Evolutionary conservation across 495 filamentous ascomycete species (phyloP).

Genomic region (Hyaloscypha variabilis): DNA sequence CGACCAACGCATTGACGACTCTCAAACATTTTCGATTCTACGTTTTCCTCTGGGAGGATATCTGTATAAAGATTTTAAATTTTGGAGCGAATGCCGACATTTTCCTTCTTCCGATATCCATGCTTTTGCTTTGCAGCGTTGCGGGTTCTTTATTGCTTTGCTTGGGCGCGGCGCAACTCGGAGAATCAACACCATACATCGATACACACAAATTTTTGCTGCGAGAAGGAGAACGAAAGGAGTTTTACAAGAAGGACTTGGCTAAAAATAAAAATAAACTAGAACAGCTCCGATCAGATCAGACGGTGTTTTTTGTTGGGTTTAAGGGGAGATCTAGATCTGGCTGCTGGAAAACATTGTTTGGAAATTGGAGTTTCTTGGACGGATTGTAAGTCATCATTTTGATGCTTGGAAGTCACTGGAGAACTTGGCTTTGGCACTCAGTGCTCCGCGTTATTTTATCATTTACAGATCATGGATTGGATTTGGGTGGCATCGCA

Average conservation of each 20-base stretch:
- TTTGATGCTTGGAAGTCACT: neutral
- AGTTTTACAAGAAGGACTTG: slow-evolving; percentile 10
- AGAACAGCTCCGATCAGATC: slow-evolving; percentile 5
- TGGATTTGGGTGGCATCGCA: neutral
- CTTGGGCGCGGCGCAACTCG: neutral
- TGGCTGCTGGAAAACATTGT: neutral
- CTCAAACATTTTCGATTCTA: slow-evolving; percentile 4
- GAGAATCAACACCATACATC: neutral
- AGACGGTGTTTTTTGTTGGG: neutral
- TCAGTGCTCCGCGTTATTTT: neutral
- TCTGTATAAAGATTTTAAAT: slow-evolving; percentile 21
- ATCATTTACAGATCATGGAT: neutral
- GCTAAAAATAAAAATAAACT: no score
- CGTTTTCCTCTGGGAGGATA: slow-evolving; percentile 21
- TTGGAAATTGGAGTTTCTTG: slow-evolving; percentile 1
- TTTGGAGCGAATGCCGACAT: neutral
- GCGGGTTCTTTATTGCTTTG: neutral
- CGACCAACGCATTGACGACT: slow-evolving; percentile 17
- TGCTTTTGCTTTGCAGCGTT: slow-evolving; percentile 4
- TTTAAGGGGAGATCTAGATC: no score
- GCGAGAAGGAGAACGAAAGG: neutral
- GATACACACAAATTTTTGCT: neutral
- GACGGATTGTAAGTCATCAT: neutral
- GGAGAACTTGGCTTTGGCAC: neutral
- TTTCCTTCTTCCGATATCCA: slow-evolving; percentile 1